Percentiles rank a stretch among this genome's conserved stretches.
Conservation (phyloP, 768 basidiomycete genomes). For the Podaxis pistillaris region DNA sequence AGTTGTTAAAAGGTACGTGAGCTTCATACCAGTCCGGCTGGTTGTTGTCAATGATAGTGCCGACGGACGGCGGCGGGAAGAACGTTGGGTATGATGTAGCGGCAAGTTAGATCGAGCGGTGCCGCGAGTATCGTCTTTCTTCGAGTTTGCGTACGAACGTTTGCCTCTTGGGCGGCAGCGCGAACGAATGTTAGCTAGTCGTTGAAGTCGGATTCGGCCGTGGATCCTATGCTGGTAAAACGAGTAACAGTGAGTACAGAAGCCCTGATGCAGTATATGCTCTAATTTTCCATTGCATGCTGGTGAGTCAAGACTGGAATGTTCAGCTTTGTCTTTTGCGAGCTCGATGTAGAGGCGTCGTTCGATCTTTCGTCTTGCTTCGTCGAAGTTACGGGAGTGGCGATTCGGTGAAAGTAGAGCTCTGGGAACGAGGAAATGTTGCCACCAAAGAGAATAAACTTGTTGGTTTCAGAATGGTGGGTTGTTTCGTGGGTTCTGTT, state of each 20-base stretch:
- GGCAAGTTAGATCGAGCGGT: not conserved
- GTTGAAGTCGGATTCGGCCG: not conserved
- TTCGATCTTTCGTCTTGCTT: slow-evolving; percentile 19
- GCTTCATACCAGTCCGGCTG: too few species aligned
- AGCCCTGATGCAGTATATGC: slow-evolving; percentile 19
- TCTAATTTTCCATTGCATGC: slow-evolving; percentile 19
- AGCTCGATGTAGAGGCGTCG: slow-evolving; percentile 16
- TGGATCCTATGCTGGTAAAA: slow-evolving; percentile 14
- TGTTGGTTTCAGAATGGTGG: too few species aligned
- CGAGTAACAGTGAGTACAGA: slow-evolving; percentile 21
- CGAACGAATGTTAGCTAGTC: slow-evolving; percentile 8
- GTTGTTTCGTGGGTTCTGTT: too few species aligned
- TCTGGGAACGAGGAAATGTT: too few species aligned
- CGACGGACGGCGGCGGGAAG: not conserved
- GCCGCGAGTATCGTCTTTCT: not conserved
- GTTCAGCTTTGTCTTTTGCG: not conserved
- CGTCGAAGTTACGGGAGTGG: slow-evolving; percentile 12
- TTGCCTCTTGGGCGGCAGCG: not conserved
- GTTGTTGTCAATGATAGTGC: not conserved
- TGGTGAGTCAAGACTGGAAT: not conserved
- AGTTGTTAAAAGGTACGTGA: too few species aligned
- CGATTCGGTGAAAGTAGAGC: not conserved
- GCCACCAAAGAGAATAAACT: too few species aligned
- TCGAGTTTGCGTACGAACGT: not conserved
- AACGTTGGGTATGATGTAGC: not conserved